A percentile compares a stretch with the other conserved stretches of the same genome.
These are phyloP conservation scores for Marvania coccoides DNA, from an alignment of 139 green algal genomes.

Conservation along the genomic window DNA sequence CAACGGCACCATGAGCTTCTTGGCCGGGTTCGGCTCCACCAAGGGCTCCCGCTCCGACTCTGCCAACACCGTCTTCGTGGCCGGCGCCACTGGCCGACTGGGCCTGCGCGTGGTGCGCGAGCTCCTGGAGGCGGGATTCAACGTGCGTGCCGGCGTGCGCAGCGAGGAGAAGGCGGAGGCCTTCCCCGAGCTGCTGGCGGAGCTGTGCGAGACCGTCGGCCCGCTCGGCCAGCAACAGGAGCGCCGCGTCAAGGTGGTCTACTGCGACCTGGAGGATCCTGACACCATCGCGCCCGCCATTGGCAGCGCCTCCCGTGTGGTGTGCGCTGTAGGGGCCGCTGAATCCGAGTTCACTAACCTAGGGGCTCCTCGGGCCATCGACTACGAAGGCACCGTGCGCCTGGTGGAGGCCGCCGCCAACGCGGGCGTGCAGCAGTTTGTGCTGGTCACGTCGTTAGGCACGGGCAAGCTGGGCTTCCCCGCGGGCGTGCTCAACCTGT, in stretches of 20 bases:
- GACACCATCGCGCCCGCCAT: constrained; percentile 56
- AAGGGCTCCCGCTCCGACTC: not conserved
- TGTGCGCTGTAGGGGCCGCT: constrained; percentile 67
- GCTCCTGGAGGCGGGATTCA: constrained; percentile 45
- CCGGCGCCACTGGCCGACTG: constrained; percentile 68
- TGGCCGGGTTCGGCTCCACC: not conserved
- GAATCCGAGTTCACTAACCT: constrained; percentile 58
- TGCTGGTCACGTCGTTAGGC: constrained; percentile 79
- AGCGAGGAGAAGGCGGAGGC: constrained; percentile 44
- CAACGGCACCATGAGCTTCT: not conserved
- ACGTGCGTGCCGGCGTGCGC: constrained; percentile 67
- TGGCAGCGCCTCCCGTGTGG: constrained; percentile 56
- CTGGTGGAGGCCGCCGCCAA: constrained; percentile 61
- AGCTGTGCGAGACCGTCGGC: not conserved
- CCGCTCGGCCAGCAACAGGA: not conserved
- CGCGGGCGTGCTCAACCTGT: constrained; percentile 71
- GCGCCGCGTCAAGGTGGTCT: constrained; percentile 31
- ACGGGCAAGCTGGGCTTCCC: constrained; percentile 79
- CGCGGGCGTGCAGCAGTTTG: constrained; percentile 65
- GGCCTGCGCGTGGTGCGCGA: constrained; percentile 64
- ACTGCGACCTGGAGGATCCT: constrained; percentile 52
- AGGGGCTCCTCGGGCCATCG: constrained; percentile 48
- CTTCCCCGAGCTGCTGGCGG: constrained; percentile 15
- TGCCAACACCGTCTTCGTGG: constrained; percentile 67
- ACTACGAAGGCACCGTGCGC: constrained; percentile 61